phyloP scores from a whole-genome alignment of 1,139 yeast species.

The Geotrichum macrosporum region DNA sequence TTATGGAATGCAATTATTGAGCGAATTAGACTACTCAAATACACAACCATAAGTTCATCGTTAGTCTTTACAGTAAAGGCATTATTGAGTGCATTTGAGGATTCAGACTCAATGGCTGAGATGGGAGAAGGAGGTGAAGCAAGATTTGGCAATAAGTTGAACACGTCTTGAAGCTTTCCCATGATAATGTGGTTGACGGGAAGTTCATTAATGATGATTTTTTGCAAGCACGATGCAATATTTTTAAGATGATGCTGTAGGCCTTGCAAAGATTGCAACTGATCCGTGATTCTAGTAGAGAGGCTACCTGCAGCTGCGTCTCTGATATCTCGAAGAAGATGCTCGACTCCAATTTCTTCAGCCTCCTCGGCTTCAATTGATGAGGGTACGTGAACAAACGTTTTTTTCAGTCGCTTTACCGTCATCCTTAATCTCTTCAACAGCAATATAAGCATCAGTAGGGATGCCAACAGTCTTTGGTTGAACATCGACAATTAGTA shows the following conservation, averaged over 20 bases:
- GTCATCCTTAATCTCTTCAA: too few species aligned
- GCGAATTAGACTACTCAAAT: constrained; percentile 82
- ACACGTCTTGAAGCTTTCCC: constrained; percentile 90
- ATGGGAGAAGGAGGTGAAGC: too few species aligned
- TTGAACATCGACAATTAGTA: constrained; percentile 86
- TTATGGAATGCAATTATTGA: constrained; percentile 96
- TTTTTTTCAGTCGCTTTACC: too few species aligned
- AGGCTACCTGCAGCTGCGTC: too few species aligned
- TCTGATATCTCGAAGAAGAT: too few species aligned
- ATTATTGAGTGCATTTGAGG: constrained; percentile 47
- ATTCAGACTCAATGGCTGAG: constrained; percentile 15
- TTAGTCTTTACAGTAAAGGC: constrained; percentile 91
- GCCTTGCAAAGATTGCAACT: too few species aligned
- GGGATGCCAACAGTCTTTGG: constrained; percentile 82
- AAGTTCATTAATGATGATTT: constrained; percentile 63
- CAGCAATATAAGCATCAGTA: constrained; percentile 92
- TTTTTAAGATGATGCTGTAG: too few species aligned
- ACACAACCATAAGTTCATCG: constrained; percentile 91
- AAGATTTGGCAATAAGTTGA: constrained; percentile 87
- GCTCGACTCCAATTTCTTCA: too few species aligned
- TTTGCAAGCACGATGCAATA: too few species aligned
- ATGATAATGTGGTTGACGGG: constrained; percentile 90
- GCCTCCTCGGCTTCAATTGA: too few species aligned
- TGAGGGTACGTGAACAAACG: too few species aligned
- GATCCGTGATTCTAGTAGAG: too few species aligned